Base-by-base conservation (phyloP, 257 asterid genomes). In the Solanum lycopersicoides region DNA sequence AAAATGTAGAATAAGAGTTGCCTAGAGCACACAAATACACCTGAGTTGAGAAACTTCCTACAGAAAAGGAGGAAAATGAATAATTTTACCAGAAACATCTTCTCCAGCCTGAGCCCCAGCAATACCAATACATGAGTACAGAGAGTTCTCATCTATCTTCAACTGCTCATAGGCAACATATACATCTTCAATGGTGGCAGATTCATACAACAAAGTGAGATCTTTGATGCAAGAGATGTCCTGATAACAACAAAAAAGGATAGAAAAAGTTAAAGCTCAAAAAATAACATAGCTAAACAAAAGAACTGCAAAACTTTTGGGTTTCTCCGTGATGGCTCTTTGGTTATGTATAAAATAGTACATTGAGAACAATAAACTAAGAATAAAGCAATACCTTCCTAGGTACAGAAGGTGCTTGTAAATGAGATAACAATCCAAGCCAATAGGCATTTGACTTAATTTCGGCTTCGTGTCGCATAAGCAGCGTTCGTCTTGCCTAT, bases 391-490 rank as follows among this genome's bases (percentile, higher is more conserved):
- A 75, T 89, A 97, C 99, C 99, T 97, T 97, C 89, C 94, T 91
- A 82, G 98, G 97, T 86, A 97, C 99, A 84, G 98, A 96, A 87
- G 93, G 71, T 34, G 98, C 94, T 91, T 97, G 99, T 92, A 96
- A 89, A 89, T 97, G 99, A 86, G 99, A 93, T 93, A 97, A 92
- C 94, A 97, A 88, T 69, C 99, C 99, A 87, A 97, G 95, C 99
- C 99, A 97, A 92, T 97, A 97, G 9, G 97, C 95, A 90, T 97
- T 97, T 89, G 99, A 97, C 92, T 97, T 97, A 87, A 92, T 96
- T 92, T 97, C 99, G 44, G 99, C 99, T 91, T 97, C 99, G 89
- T 97, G 99, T 80, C 99, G 95, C 99, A 97, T 97, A 82, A 97
- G 92, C 91, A 97, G 93, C 16, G 99, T 97, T 79, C 99, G 92